These are phyloP conservation scores for Amanita inopinata DNA, from an alignment of 768 basidiomycete species.

Conservation along the genomic window DNA sequence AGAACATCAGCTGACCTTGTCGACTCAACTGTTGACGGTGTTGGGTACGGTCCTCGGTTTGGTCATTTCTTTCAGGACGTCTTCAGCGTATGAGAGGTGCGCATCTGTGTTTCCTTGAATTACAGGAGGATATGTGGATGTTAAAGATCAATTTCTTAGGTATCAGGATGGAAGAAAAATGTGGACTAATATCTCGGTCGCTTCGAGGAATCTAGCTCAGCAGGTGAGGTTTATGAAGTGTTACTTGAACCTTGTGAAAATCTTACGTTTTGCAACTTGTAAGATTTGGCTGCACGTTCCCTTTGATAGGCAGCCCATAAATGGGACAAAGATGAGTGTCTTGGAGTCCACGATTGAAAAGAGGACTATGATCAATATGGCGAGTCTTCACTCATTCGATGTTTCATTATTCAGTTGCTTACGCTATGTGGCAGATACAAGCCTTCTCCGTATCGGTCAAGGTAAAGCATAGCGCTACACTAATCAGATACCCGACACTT, in stretches of 20 bases:
- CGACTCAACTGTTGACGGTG: slow-evolving; percentile 51
- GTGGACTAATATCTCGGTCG: slow-evolving; percentile 53
- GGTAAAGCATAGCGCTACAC: slow-evolving; percentile 26
- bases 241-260: background rate
- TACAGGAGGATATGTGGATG: too few species aligned
- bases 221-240: slow-evolving; percentile 30
- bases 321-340: slow-evolving; percentile 18
- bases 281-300: slow-evolving; percentile 53
- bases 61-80: slow-evolving; percentile 65
- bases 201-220: slow-evolving; percentile 49
- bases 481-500: too few species aligned
- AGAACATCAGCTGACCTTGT: slow-evolving; percentile 35
- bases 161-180: slow-evolving; percentile 64
- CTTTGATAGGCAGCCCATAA: slow-evolving; percentile 27
- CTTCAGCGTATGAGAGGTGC: slow-evolving; percentile 59
- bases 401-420: background rate
- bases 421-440: slow-evolving; percentile 37
- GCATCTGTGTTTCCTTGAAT: slow-evolving; percentile 14
- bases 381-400: slow-evolving; percentile 23
- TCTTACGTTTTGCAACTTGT: slow-evolving; percentile 3
- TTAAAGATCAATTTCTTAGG: slow-evolving; percentile 20
- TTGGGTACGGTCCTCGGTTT: slow-evolving; percentile 67
- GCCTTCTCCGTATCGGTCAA: slow-evolving; percentile 62
- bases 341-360: slow-evolving; percentile 58
- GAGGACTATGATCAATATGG: slow-evolving; percentile 64